These are phyloP conservation scores for Daldinia eschscholtzii DNA, from an alignment of 2,329 filamentous ascomycete genomes.

Conservation along the genomic window DNA sequence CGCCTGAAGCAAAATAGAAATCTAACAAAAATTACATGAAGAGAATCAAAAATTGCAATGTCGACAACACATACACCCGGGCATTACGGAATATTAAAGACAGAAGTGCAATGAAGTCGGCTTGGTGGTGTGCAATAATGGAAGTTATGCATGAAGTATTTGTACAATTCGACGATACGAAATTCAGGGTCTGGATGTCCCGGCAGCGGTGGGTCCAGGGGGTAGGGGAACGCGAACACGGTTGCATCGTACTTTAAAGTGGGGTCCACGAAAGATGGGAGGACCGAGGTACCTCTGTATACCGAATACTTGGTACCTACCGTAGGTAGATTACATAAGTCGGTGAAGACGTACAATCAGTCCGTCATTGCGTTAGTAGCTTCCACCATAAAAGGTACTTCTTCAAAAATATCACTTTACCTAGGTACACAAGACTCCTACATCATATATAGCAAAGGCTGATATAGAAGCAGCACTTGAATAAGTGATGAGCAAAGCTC, in stretches of 20 bases:
- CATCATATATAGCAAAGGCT: neutral
- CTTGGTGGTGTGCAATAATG: conserved; percentile 13
- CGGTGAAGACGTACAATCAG: conserved; percentile 5
- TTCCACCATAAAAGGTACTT: neutral
- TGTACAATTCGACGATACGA: conserved; percentile 31
- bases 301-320: no score
- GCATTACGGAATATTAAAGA: conserved; percentile 26
- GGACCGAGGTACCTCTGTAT: neutral
- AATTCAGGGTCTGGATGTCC: conserved; percentile 24
- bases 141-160: conserved; percentile 27
- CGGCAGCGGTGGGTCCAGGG: conserved; percentile 29
- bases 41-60: conserved; percentile 31
- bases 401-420: neutral
- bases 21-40: conserved; percentile 32
- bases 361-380: neutral
- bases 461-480: neutral
- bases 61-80: conserved; percentile 12
- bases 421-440: neutral
- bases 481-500: neutral
- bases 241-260: conserved; percentile 28
- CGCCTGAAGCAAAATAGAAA: conserved; percentile 32
- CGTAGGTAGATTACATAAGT: conserved; percentile 7
- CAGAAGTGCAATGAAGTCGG: neutral
- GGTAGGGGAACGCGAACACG: conserved; percentile 22
- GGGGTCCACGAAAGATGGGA: neutral